Evolutionary conservation across 139 green algal genomes (phyloP), one percentile per base, ranked within the genome.

Genomic region (Ulvella scutata): DNA sequence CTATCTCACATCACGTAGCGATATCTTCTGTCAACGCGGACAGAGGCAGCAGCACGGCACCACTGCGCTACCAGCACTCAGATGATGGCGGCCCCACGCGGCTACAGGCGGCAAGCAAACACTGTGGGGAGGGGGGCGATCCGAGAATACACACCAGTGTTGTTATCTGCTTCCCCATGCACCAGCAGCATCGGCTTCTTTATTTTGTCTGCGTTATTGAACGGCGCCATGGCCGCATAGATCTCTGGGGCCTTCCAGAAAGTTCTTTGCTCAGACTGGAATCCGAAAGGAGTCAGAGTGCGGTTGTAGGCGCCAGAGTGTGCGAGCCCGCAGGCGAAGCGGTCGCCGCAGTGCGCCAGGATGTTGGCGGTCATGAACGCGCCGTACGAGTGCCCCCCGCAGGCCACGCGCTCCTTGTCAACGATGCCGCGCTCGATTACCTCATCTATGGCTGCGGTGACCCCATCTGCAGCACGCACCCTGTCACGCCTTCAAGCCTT

Each of bases 281-380:
- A 99, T 4, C 93, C 90, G 82, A 99, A 98, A 1, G 95, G 95
- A 3, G 95, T 99, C 29, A 99, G 85, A 3, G 95, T 98, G 67
- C 91, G 82, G 83, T 97, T 97, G 85, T 92, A 97, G 2, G 91
- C 91, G 17, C 91, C 91, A 2, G 81, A 88, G 35, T 85, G 78
- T 0, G 90, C 90, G 43, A 98, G 92, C 74, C 85, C 95, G 61
- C 89, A 96, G 7, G 86, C 86, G 79, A 99, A 99, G 31, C 98
- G 84, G 35, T 96, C 82, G 0, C 87, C 87, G 7, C 82, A 83
- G 78, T 97, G 92, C 3, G 86, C 84, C 37, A 97, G 76, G 43
- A 98, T 84, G 79, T 96, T 96, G 77, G 90, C 92, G 43, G 75
- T 78, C 77, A 87, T 89, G 43, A 87, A 87, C n/a, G 85, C 87